A percentile compares a stretch with the other conserved stretches of the same genome.
Evolutionary conservation across 2,329 filamentous ascomycete species (phyloP).

Genomic region (Ceratocystis diversiconidia): DNA sequence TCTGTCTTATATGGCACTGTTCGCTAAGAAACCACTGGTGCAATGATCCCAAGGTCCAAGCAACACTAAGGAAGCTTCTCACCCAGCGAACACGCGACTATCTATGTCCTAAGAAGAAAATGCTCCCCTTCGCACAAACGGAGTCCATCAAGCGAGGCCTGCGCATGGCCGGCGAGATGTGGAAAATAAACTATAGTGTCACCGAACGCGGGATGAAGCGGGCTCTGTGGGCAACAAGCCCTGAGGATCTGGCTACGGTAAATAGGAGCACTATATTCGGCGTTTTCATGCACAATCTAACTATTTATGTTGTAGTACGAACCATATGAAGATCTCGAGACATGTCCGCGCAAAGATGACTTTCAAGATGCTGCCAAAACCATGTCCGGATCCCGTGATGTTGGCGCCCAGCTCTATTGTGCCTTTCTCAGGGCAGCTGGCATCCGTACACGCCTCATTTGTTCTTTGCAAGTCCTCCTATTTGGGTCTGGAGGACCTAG

Average conservation of each 20-base stretch:
- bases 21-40: slow-evolving; percentile 77
- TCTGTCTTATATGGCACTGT: slow-evolving; percentile 69
- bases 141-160: slow-evolving; percentile 68
- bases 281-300: slow-evolving; percentile 8
- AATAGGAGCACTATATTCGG: slow-evolving; percentile 18
- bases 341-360: slow-evolving; percentile 53
- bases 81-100: slow-evolving; percentile 50
- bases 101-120: slow-evolving; percentile 51
- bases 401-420: slow-evolving; percentile 84
- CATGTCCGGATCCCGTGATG: slow-evolving; percentile 69
- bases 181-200: slow-evolving; percentile 54
- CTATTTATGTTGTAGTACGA: slow-evolving; percentile 30
- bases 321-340: slow-evolving; percentile 49
- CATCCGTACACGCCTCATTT: slow-evolving; percentile 69
- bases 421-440: slow-evolving; percentile 71
- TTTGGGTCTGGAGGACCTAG: slow-evolving; percentile 44
- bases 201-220: slow-evolving; percentile 56
- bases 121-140: slow-evolving; percentile 62
- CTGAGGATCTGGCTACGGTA: slow-evolving; percentile 45
- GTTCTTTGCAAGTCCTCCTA: slow-evolving; percentile 72
- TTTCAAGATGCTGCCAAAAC: slow-evolving; percentile 57
- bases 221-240: slow-evolving; percentile 60
- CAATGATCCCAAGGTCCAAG: slow-evolving; percentile 58
- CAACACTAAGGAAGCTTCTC: slow-evolving; percentile 48
- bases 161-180: slow-evolving; percentile 51